Conservation (phyloP, 1,284 basidiomycete genomes). For the Ceratobasidium sp. region DNA sequence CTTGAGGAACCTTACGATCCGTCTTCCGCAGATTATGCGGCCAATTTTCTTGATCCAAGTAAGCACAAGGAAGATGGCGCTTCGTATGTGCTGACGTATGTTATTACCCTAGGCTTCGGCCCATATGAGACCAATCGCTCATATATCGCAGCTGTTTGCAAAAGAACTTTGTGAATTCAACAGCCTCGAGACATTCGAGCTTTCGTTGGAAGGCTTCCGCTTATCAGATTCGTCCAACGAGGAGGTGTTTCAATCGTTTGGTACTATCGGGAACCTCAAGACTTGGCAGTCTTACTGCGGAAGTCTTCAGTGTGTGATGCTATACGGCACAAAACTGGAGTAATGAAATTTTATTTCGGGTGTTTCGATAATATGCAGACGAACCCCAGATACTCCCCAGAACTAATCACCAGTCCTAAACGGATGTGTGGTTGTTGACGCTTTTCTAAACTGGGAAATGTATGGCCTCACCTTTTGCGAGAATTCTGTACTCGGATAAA, state of each 20-base stretch:
- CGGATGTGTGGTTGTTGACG: background rate
- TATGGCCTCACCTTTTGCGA: slow-evolving; percentile 55
- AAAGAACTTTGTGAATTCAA: slow-evolving; percentile 13
- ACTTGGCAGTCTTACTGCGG: slow-evolving; percentile 21
- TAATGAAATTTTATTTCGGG: background rate
- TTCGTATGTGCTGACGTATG: background rate
- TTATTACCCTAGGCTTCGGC: slow-evolving; percentile 1
- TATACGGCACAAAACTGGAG: slow-evolving; percentile 17
- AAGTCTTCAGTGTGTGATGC: slow-evolving; percentile 2
- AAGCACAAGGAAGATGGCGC: background rate
- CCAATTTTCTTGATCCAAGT: slow-evolving; percentile 14
- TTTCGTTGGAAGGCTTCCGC: slow-evolving; percentile 22
- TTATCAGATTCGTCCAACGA: background rate
- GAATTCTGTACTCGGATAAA: slow-evolving; percentile 93
- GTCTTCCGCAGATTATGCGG: slow-evolving; percentile 24
- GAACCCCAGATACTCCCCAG: no score
- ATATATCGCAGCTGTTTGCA: slow-evolving; percentile 26
- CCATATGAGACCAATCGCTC: background rate
- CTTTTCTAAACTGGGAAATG: background rate
- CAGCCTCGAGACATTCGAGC: slow-evolving; percentile 5
- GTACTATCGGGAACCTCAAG: background rate
- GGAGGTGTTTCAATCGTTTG: slow-evolving; percentile 16
- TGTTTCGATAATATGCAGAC: background rate
- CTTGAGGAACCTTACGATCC: background rate
- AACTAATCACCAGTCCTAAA: background rate